phyloP scores from a whole-genome alignment of 2,329 filamentous ascomycete species.

The Fusarium goolgardi region DNA sequence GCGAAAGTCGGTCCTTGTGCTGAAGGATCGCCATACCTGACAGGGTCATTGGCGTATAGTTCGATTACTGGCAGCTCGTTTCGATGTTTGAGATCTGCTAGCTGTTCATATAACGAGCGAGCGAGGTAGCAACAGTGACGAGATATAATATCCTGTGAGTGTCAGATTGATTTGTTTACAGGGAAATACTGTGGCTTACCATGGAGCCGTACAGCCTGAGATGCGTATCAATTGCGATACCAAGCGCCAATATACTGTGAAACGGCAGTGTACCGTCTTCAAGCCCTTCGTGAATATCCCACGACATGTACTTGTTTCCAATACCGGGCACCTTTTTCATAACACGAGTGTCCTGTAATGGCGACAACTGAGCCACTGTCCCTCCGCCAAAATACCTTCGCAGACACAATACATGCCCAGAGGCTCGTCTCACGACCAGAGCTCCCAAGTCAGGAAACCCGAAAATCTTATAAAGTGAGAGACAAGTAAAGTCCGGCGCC shows the following conservation, averaged over 20 bases:
- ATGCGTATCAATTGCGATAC: slow-evolving; percentile 69
- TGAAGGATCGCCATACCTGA: slow-evolving; percentile 60
- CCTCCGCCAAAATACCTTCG: slow-evolving; percentile 76
- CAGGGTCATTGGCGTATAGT: slow-evolving; percentile 64
- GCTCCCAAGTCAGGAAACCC: slow-evolving; percentile 74
- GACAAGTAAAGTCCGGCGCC: slow-evolving; percentile 70
- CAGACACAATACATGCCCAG: slow-evolving; percentile 65
- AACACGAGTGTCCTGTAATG: slow-evolving; percentile 40
- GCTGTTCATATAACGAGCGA: slow-evolving; percentile 59
- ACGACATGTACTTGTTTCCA: slow-evolving; percentile 51
- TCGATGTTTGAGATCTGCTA: slow-evolving; percentile 61
- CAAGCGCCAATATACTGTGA: slow-evolving; percentile 72
- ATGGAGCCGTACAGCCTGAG: slow-evolving; percentile 67
- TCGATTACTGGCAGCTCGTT: slow-evolving; percentile 64
- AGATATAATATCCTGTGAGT: slow-evolving; percentile 60
- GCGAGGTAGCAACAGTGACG: slow-evolving; percentile 67
- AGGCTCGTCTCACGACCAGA: slow-evolving; percentile 66
- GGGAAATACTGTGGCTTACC: slow-evolving; percentile 33
- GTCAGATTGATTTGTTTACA: background rate
- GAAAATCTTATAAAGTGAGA: slow-evolving; percentile 75
- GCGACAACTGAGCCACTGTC: slow-evolving; percentile 68
- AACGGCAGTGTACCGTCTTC: slow-evolving; percentile 76
- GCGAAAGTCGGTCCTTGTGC: slow-evolving; percentile 71
- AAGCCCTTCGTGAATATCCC: slow-evolving; percentile 67
- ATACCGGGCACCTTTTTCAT: slow-evolving; percentile 55